Percentiles rank a stretch among this genome's conserved stretches.
These are phyloP conservation scores for Eutrema japonicum DNA, from an alignment of 345 rosid species.

Conservation along the genomic window DNA sequence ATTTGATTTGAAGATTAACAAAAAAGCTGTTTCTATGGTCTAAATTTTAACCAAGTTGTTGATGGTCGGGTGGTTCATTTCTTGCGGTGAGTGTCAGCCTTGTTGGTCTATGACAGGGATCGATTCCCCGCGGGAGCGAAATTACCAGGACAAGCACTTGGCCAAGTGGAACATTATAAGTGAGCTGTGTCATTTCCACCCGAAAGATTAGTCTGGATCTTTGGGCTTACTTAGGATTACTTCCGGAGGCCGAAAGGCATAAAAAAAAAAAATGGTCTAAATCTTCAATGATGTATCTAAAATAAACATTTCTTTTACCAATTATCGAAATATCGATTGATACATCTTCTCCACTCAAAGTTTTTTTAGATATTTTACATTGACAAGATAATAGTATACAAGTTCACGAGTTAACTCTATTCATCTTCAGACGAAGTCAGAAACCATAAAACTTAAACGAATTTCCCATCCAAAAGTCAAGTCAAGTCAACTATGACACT, in stretches of 20 bases:
- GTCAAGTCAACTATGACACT: slow-evolving; percentile 13
- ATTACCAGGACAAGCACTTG: too few species aligned
- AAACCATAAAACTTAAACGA: not conserved
- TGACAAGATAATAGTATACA: not conserved
- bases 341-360: not conserved
- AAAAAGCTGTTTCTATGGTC: not conserved
- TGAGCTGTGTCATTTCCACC: too few species aligned
- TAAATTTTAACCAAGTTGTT: too few species aligned
- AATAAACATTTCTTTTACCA: not conserved
- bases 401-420: not conserved
- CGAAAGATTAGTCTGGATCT: too few species aligned
- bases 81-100: too few species aligned
- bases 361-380: not conserved
- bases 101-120: too few species aligned
- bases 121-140: too few species aligned
- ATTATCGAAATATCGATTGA: not conserved
- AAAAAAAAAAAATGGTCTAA: too few species aligned
- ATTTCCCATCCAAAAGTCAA: not conserved
- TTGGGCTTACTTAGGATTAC: too few species aligned
- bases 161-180: too few species aligned
- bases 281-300: not conserved
- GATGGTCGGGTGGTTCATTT: too few species aligned
- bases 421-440: not conserved
- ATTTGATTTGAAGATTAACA: not conserved
- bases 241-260: too few species aligned